Conservation (phyloP, 176 grass and related monocot species). For the Saccharum officinarum region DNA sequence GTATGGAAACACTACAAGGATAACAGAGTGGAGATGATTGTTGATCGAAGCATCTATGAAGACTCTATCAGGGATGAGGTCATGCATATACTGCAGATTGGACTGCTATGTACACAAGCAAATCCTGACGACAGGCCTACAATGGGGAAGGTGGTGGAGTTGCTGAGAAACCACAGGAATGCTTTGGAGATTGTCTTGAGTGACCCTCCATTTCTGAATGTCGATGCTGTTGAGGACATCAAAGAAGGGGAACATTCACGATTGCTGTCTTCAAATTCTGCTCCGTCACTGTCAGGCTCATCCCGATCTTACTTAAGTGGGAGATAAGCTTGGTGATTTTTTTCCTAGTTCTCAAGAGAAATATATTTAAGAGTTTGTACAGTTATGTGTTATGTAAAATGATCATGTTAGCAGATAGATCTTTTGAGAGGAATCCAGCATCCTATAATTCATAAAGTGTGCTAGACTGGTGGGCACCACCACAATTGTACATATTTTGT, state of each 20-base stretch:
- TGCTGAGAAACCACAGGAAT: conserved; percentile 57
- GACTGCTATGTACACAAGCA: conserved; percentile 64
- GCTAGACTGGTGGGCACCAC: neutral
- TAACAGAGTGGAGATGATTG: conserved; percentile 45
- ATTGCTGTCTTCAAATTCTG: conserved; percentile 52
- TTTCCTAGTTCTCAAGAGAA: neutral
- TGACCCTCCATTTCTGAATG: conserved; percentile 70
- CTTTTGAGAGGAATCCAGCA: neutral
- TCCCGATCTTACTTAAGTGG: conserved; percentile 65
- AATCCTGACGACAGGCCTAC: conserved; percentile 59
- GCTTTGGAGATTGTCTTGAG: conserved; percentile 59
- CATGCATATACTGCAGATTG: conserved; percentile 63
- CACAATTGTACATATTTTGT: conserved; percentile 2
- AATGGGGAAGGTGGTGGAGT: conserved; percentile 79
- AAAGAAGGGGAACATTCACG: conserved; percentile 49
- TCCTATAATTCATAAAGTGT: neutral
- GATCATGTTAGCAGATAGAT: neutral
- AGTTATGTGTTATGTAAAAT: conserved; percentile 24
- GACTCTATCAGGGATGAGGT: conserved; percentile 50
- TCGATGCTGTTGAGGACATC: conserved; percentile 47
- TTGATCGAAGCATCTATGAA: conserved; percentile 57
- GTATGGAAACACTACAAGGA: conserved; percentile 75
- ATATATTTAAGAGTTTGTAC: neutral
- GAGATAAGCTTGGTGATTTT: conserved; percentile 40
- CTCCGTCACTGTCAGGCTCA: conserved; percentile 50